These are phyloP conservation scores for Nothophoma quercina DNA, from an alignment of 2,329 filamentous ascomycete genomes.

Conservation along the genomic window DNA sequence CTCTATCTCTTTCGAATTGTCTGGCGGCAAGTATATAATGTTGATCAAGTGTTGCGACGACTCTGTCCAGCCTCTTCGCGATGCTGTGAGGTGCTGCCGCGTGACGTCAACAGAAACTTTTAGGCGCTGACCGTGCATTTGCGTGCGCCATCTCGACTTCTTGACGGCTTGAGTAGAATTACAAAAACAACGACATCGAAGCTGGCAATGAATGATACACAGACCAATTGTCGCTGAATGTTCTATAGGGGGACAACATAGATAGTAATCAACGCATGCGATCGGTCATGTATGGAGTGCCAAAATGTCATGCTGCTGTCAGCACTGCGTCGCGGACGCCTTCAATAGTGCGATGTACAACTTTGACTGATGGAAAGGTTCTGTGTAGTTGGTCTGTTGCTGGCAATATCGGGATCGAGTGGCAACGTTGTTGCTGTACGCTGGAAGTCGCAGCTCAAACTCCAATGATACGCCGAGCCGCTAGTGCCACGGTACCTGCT, in stretches of 20 bases:
- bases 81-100: slow-evolving; percentile 9
- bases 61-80: not conserved
- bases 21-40: not conserved
- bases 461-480: not conserved
- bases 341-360: too few relatives aligned
- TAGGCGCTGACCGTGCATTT: slow-evolving; percentile 14
- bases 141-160: slow-evolving; percentile 5
- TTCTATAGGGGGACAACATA: too few relatives aligned
- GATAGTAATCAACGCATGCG: too few relatives aligned
- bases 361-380: not conserved
- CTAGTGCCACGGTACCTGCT: not conserved
- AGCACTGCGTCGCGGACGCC: too few relatives aligned
- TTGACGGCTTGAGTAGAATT: not conserved
- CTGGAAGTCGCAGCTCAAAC: not conserved
- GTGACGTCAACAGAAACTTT: slow-evolving; percentile 23
- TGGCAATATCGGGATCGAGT: too few relatives aligned
- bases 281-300: too few relatives aligned
- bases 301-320: too few relatives aligned
- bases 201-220: too few relatives aligned
- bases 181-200: not conserved
- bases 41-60: not conserved
- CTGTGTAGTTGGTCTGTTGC: too few relatives aligned
- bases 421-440: too few relatives aligned
- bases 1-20: not conserved
- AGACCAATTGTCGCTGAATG: too few relatives aligned